These are phyloP conservation scores for Fraxinus platypoda DNA, from an alignment of 305 asterid genomes.

Conservation along the genomic window DNA sequence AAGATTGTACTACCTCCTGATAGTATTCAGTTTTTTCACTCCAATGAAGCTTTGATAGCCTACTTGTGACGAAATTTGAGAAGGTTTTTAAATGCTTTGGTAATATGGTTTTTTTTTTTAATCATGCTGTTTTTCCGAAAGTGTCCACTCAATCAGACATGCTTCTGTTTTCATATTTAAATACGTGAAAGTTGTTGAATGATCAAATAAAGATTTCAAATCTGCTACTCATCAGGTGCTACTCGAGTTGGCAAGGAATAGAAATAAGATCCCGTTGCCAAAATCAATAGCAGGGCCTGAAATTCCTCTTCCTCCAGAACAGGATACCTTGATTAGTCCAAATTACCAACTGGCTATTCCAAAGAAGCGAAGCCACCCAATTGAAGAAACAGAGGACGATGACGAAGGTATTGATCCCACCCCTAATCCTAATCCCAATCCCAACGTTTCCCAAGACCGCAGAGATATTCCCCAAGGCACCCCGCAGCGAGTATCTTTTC, in stretches of 20 bases:
- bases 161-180: neutral
- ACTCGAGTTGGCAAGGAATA: slow-evolving; percentile 78
- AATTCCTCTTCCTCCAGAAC: slow-evolving; percentile 75
- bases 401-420: slow-evolving; percentile 54
- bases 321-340: slow-evolving; percentile 78
- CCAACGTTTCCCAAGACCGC: slow-evolving; percentile 38
- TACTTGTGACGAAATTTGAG: neutral
- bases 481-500: slow-evolving; percentile 69
- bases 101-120: neutral
- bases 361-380: slow-evolving; percentile 44
- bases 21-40: neutral
- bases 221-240: slow-evolving; percentile 50
- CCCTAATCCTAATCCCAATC: slow-evolving; percentile 32
- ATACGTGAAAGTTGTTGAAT: neutral
- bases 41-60: neutral
- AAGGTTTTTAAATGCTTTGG: neutral
- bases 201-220: neutral
- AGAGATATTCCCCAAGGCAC: slow-evolving; percentile 52
- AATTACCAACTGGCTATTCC: slow-evolving; percentile 81
- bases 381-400: slow-evolving; percentile 81
- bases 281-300: slow-evolving; percentile 59
- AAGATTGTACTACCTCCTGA: neutral
- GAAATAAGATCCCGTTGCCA: slow-evolving; percentile 77
- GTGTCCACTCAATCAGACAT: neutral
- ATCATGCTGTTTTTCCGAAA: neutral